These are phyloP conservation scores for Suillus decipiens DNA, from an alignment of 768 basidiomycete species.

Conservation along the genomic window DNA sequence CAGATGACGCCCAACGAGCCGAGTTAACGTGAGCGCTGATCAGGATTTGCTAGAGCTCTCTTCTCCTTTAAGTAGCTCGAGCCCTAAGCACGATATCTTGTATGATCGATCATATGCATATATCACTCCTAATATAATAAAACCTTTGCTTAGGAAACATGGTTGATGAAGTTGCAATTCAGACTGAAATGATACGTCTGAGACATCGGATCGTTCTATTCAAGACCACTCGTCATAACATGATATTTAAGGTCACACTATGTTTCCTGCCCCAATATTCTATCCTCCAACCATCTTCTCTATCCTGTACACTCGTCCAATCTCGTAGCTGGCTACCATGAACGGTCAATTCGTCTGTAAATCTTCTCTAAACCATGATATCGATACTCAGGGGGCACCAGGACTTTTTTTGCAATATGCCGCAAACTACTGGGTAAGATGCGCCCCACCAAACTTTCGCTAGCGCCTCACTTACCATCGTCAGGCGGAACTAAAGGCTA, in stretches of 20 bases:
- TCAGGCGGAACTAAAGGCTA: slow-evolving; percentile 1
- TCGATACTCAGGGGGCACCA: not conserved
- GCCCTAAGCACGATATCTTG: not conserved
- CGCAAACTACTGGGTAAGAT: not conserved
- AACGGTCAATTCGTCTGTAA: not conserved
- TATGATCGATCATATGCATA: not conserved
- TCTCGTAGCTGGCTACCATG: not conserved
- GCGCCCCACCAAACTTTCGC: not conserved
- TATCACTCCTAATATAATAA: too few species aligned
- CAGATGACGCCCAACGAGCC: not conserved
- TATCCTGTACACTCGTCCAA: not conserved
- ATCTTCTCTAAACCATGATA: not conserved
- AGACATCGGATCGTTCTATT: not conserved
- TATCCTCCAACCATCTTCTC: not conserved
- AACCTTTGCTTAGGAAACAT: not conserved
- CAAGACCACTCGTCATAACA: not conserved
- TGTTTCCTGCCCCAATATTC: not conserved
- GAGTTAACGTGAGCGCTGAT: not conserved
- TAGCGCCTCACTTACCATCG: not conserved
- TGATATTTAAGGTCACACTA: not conserved
- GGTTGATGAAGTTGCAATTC: not conserved
- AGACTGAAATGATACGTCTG: not conserved
- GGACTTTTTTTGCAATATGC: not conserved
- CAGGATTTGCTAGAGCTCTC: not conserved
- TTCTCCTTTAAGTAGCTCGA: not conserved